These are phyloP conservation scores for Suhomyces panamericanus DNA, from an alignment of 1,139 yeast species.

Conservation along the genomic window DNA sequence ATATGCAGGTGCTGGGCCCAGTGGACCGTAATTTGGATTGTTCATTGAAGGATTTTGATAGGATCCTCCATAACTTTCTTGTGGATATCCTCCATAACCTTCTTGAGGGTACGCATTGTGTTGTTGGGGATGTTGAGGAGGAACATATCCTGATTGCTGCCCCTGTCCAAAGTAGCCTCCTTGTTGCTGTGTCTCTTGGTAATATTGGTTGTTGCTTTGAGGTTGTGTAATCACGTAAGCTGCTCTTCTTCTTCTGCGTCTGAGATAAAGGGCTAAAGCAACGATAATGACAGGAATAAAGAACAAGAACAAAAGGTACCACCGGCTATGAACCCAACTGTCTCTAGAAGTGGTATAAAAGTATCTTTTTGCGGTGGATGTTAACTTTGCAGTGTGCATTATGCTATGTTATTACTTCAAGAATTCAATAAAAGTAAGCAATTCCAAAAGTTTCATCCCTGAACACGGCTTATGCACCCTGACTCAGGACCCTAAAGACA, in stretches of 20 bases:
- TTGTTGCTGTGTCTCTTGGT: constrained; percentile 20
- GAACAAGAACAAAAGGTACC: constrained; percentile 18
- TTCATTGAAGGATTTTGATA: not conserved
- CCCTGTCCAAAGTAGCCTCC: constrained; percentile 13
- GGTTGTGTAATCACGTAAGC: constrained; percentile 6
- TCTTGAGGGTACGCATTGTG: constrained; percentile 3
- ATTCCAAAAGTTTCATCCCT: not conserved
- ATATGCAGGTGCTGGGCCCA: constrained; percentile 15
- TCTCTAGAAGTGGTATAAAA: constrained; percentile 2
- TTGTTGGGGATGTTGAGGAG: constrained; percentile 11
- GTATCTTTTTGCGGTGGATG: constrained; percentile 13
- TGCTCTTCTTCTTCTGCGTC: constrained; percentile 14
- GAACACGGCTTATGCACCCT: not conserved
- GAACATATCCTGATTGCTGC: constrained; percentile 9
- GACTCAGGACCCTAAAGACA: not conserved
- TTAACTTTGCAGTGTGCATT: constrained; percentile 11
- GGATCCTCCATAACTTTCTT: not conserved
- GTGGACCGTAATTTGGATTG: constrained; percentile 6
- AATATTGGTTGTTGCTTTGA: constrained; percentile 14
- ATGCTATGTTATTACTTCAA: not conserved
- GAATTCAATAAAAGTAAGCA: not conserved
- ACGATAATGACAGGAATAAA: constrained; percentile 16
- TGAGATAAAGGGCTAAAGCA: constrained; percentile 11
- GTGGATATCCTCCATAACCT: constrained; percentile 7
- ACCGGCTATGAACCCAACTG: constrained; percentile 14